These are phyloP conservation scores for Emiliania huxleyi DNA, from an alignment of 78 protist genomes.

Conservation along the genomic window DNA sequence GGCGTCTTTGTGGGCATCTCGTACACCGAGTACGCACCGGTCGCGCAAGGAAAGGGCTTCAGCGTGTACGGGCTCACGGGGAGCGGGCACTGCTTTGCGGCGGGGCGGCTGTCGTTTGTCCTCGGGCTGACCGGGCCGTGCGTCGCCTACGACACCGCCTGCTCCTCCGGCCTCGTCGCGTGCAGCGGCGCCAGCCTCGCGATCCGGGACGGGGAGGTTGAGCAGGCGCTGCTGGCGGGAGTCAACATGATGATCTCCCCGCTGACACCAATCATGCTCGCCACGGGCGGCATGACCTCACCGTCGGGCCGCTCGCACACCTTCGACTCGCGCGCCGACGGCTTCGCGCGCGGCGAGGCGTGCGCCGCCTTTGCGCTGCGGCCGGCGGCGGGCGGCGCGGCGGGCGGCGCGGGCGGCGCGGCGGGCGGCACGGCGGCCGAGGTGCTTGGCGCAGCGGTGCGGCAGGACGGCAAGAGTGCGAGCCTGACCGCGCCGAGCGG, in stretches of 20 bases:
- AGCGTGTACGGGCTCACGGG: not conserved
- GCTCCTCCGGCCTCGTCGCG: constrained; percentile 81
- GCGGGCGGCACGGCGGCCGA: not conserved
- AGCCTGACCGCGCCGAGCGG: constrained; percentile 69
- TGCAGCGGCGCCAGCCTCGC: constrained; percentile 56
- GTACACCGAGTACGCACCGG: not conserved
- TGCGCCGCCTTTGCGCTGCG: constrained; percentile 54
- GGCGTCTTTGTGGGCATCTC: constrained; percentile 18
- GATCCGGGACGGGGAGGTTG: not conserved
- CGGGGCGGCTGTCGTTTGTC: constrained; percentile 65
- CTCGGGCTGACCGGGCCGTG: constrained; percentile 78
- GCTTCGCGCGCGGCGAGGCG: constrained; percentile 86
- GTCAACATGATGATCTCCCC: not conserved
- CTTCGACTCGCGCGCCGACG: constrained; percentile 78
- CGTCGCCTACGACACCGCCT: constrained; percentile 84
- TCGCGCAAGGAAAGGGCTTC: not conserved
- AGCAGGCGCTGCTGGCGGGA: not conserved
- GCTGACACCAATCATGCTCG: not conserved
- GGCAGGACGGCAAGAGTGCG: constrained; percentile 59
- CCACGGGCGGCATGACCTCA: constrained; percentile 51
- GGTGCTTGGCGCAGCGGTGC: not conserved
- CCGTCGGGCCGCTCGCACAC: constrained; percentile 65
- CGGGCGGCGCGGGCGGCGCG: not conserved
- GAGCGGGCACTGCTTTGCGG: not conserved
- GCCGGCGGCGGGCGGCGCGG: not conserved